Base-by-base conservation (phyloP, 176 grass and related monocot genomes). In the Musa acuminata region DNA sequence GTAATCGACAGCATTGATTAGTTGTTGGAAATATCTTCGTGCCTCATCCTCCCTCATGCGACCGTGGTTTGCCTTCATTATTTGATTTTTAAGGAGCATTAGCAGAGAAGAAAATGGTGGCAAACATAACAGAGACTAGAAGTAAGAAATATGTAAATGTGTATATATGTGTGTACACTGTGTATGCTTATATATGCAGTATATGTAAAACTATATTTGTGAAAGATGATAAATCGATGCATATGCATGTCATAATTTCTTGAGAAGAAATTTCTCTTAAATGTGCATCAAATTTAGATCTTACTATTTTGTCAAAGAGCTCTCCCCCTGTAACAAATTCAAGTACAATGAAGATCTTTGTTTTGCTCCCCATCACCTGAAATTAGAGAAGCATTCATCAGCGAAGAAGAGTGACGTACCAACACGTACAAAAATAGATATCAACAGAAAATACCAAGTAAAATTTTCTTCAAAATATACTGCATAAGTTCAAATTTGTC, bases 351-450 rank as follows among this genome's bases (percentile, higher is more conserved):
- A 93, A 99, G 74, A 99, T 99, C 80, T 87, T 99, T 69, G 88
- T 81, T 89, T 94, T 99, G 80, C 91, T 99, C 75, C 95, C 95
- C 95, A 99, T 99, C 67, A 99, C 95, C 95, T 99, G 83, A 82
- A 68, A 20, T 75, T 29, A 67, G 53, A 67, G 81, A 53, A 57
- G 13, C 76, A 78, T 72, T 65, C 67, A 29, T 73, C 17, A 81
- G 71, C 14, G 3, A 83, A 43, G 35, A 43, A 43, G 35, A 6
- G 35, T 43, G 74, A 49, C 14, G 17, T 75, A 35, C 54, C 13
- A 57, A 75, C 49, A 83, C 10, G 51, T 72, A n/a, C 21, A 78
- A 13, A 63, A 72, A 82, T 13, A 72, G 50, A 72, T 23, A 67
- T 35, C 14, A 13, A 67, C 25, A 67, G 26, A 67, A 67, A 22